Base-by-base conservation (phyloP, 495 filamentous ascomycete species). In the Staphylotrichum longicolle region DNA sequence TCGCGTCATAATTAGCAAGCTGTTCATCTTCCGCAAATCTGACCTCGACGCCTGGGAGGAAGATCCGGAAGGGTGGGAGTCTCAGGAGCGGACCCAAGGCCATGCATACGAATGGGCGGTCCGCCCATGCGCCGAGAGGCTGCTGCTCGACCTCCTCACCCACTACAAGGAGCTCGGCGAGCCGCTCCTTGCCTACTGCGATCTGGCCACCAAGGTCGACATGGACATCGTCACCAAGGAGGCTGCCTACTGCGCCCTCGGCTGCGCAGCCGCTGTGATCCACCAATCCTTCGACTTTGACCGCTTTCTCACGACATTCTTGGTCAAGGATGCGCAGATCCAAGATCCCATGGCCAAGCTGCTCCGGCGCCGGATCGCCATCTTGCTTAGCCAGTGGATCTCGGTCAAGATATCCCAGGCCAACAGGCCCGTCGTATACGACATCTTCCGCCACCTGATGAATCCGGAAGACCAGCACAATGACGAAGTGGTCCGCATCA, bases 61-160 rank as follows among this genome's bases (percentile, higher is more conserved):
- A 65, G 91, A 94, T 47, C 91, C 93, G 0, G 90, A 97, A 67
- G 89, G 93, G 52, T 98, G 93, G 94, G 91, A 96, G 67, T 83
- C 85, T 61, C 83, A 83, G 67, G 91, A 96, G 75, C 88, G 94
- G 58, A 88, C 84, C 46, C 82, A 86, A 54, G 84, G 89, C 20
- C 87, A 91, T 60, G 87, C 87, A 7, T 95, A 86, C 83, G 90
- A 96, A 66, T 95, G 91, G 75, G 85, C 91, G 33, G 85, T 98
- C 46, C 85, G 91, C 7, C 88, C 91, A 0, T 98, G 94, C 68
- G 87, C 92, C 0, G 93, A 98, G 74, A 95, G 92, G 72, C 80
- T 98, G 14, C 96, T 97, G 71, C 80, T 98, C 66, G 94, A 97
- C 65, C 81, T 98, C 1, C 82, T 96, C 32, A 89, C 88, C 42